Conservation (phyloP, 2,329 filamentous ascomycete genomes). For the Moelleriella libera region DNA sequence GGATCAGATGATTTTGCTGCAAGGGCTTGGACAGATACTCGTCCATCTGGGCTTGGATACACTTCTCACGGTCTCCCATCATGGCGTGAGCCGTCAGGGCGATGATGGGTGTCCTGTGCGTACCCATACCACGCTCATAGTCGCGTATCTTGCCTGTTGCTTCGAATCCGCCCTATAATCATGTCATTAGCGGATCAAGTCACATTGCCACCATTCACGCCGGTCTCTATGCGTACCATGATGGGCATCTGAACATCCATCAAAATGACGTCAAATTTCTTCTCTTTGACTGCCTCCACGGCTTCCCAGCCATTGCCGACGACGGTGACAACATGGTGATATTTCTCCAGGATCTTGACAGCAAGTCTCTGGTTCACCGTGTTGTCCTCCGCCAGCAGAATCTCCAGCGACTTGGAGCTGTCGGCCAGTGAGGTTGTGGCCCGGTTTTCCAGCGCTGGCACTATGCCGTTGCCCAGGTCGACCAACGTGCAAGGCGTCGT, state of each 20-base stretch:
- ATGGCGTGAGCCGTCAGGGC: slow-evolving; percentile 95
- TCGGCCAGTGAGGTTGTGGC: slow-evolving; percentile 85
- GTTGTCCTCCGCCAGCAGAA: slow-evolving; percentile 92
- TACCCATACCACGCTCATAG: slow-evolving; percentile 71
- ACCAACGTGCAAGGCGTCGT: slow-evolving; percentile 90
- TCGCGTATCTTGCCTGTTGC: slow-evolving; percentile 93
- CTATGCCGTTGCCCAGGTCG: slow-evolving; percentile 89
- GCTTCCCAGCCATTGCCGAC: slow-evolving; percentile 92
- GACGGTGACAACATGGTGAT: slow-evolving; percentile 83
- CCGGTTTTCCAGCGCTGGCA: slow-evolving; percentile 85
- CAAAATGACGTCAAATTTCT: slow-evolving; percentile 87
- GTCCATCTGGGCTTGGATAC: slow-evolving; percentile 97
- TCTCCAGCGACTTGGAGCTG: slow-evolving; percentile 90
- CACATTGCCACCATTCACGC: neutral
- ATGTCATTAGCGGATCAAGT: slow-evolving; percentile 18
- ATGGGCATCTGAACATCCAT: slow-evolving; percentile 99
- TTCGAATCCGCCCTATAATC: slow-evolving; percentile 72
- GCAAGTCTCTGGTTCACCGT: slow-evolving; percentile 92
- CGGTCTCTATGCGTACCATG: slow-evolving; percentile 45
- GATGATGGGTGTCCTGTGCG: slow-evolving; percentile 84
- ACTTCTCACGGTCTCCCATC: slow-evolving; percentile 96
- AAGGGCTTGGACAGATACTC: slow-evolving; percentile 95
- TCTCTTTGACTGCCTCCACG: slow-evolving; percentile 80
- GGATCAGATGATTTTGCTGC: slow-evolving; percentile 93
- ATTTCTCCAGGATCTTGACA: slow-evolving; percentile 94